Conservation (phyloP, 2,329 filamentous ascomycete species). For the Triangularia setosa region DNA sequence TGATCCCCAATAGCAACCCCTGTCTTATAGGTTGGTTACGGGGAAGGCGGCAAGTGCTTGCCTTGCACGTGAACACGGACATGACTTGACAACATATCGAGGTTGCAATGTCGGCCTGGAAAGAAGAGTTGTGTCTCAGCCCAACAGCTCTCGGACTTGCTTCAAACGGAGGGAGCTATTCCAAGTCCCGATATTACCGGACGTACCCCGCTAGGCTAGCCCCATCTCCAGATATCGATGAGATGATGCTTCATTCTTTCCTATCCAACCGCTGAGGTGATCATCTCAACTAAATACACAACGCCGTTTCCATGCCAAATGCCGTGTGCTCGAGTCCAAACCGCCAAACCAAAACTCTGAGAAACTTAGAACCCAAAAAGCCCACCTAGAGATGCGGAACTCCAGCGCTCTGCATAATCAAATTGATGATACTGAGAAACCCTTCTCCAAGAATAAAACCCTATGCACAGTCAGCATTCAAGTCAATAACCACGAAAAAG, state of each 20-base stretch:
- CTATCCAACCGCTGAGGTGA: neutral
- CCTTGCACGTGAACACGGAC: neutral
- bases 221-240: too few relatives aligned
- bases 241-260: neutral
- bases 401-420: conserved; percentile 60
- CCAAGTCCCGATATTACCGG: too few relatives aligned
- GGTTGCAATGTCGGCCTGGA: neutral
- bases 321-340: neutral
- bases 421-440: conserved; percentile 84
- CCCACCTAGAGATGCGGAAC: conserved; percentile 23
- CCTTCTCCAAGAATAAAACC: conserved; percentile 92
- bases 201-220: too few relatives aligned
- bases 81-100: neutral
- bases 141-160: too few relatives aligned
- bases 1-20: neutral
- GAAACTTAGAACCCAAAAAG: neutral
- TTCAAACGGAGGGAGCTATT: too few relatives aligned
- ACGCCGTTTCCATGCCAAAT: neutral
- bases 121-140: neutral
- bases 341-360: neutral
- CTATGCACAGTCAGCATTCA: conserved; percentile 32
- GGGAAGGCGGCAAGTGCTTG: too few relatives aligned
- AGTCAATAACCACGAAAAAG: neutral
- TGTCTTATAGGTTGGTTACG: neutral
- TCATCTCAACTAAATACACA: neutral